These are phyloP conservation scores for Jatropha podagrica DNA, from an alignment of 441 rosid species.

Conservation along the genomic window DNA sequence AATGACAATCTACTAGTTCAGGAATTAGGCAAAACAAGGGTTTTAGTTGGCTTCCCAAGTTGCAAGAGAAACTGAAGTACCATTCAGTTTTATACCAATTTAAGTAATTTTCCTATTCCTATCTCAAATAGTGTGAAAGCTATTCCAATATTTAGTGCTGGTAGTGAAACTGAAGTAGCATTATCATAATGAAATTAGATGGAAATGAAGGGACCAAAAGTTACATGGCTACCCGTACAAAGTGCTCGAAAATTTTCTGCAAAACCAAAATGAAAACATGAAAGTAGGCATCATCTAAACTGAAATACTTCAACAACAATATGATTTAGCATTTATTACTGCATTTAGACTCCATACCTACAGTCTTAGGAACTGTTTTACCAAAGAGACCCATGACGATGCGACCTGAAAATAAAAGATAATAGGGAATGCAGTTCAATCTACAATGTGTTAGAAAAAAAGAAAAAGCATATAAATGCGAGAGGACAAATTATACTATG, in stretches of 20 bases:
- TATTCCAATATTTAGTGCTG: not conserved
- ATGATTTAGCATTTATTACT: slow-evolving; percentile 1
- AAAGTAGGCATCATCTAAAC: slow-evolving; percentile 15
- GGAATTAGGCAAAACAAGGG: not conserved
- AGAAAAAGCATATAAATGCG: not conserved
- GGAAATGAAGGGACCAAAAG: slow-evolving; percentile 37
- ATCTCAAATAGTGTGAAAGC: not conserved
- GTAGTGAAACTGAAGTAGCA: not conserved
- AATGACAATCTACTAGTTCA: not conserved
- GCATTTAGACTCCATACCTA: slow-evolving; percentile 34
- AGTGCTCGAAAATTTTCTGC: slow-evolving; percentile 96
- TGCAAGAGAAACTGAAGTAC: no score
- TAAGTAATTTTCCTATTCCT: not conserved
- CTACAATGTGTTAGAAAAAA: not conserved
- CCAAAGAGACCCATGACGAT: slow-evolving; percentile 81
- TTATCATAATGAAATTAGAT: not conserved
- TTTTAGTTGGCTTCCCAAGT: not conserved
- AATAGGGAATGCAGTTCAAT: not conserved
- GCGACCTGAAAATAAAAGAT: slow-evolving; percentile 50
- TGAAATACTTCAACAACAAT: slow-evolving; percentile 6
- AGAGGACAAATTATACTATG: not conserved
- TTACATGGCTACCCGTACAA: slow-evolving; percentile 89
- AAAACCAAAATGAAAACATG: slow-evolving; percentile 19
- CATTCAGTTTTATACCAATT: not conserved
- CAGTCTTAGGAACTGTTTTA: slow-evolving; percentile 57